Evolutionary conservation across 2,329 filamentous ascomycete genomes (phyloP), one percentile per base, ranked within the genome.

Genomic region (Colletotrichum musae): DNA sequence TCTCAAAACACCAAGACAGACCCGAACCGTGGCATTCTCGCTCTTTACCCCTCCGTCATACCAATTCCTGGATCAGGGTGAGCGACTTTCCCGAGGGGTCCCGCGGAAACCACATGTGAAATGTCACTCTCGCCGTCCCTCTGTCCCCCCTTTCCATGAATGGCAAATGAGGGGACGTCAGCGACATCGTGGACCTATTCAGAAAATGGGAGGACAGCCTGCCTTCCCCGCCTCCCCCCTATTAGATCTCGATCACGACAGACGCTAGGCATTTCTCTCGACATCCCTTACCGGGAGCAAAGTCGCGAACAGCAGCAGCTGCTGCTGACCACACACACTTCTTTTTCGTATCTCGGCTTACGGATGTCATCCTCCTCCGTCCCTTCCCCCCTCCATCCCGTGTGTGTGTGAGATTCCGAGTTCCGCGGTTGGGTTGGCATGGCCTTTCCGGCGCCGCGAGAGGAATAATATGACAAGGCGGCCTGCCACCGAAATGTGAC

Each of bases 101-200:
- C 18, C 16, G 32, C 32, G 3, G 32, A 10, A 62, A 57, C 28
- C 24, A 45, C 65, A 68, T 68, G 65, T 64, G 54, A 68, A 59
- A 36, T 36, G 32, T 36, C 32, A 36, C 32, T 36, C 32, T 36
- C 32, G 21, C 21, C 10, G 32, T 36, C 7, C 32, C 32, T 54
- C 24, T 54, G 28, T 21, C 60, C 51, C 53, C 41, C 41, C 48
- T 48, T 15, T 32, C 39, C n/a, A 36, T 36, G 10, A 32, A 24
- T 45, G 61, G 53, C 41, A 43, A 36, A 57, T 36, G 39, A 13
- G 16, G 5, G 2, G 16, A 58, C 16, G 41, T 36, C 41, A 58
- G 48, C 56, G 47, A 32, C 12, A 16, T 15, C n/a, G 41, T 32
- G 15, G 16, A 7, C 6, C 26, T 15, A 12, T 24, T 39, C 4